Percentiles rank a stretch among this genome's conserved stretches.
Evolutionary conservation across 2,329 filamentous ascomycete species (phyloP).

Genomic region (Lasiodiplodia sp.): DNA sequence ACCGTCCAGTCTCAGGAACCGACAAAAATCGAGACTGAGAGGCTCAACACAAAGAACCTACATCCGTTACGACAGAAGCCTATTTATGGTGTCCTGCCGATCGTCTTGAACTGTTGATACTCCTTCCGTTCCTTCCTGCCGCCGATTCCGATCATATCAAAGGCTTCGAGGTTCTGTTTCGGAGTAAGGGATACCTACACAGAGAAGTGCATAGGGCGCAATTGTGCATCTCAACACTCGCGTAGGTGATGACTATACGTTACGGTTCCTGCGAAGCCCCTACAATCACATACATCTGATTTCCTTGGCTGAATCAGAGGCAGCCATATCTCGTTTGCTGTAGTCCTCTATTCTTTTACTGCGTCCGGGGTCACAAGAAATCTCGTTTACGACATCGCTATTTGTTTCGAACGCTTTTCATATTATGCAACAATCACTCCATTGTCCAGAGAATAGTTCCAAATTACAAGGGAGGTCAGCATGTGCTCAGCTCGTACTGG

Average conservation of each 20-base stretch:
- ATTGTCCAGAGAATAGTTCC: not conserved
- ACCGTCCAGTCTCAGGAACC: not conserved
- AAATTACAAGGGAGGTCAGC: not conserved
- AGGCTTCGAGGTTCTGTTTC: too few relatives aligned
- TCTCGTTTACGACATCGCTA: not conserved
- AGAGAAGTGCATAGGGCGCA: not conserved
- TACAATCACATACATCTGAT: not conserved
- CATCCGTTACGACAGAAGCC: too few relatives aligned
- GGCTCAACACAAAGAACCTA: too few relatives aligned
- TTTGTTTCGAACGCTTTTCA: too few relatives aligned
- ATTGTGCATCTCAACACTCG: not conserved
- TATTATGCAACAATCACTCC: not conserved
- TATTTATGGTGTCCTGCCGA: too few relatives aligned
- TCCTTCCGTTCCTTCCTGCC: too few relatives aligned
- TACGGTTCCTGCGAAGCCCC: not conserved
- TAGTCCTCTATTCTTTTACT: not conserved
- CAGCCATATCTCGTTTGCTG: not conserved
- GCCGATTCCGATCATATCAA: too few relatives aligned
- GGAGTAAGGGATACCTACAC: not conserved
- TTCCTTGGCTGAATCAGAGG: not conserved
- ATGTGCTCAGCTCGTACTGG: not conserved
- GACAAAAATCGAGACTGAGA: too few relatives aligned
- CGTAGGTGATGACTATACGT: not conserved
- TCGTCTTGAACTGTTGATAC: too few relatives aligned
- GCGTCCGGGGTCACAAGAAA: not conserved